phyloP scores from a whole-genome alignment of 148 eudicot genomes.

The Rhododendron ovatum region DNA sequence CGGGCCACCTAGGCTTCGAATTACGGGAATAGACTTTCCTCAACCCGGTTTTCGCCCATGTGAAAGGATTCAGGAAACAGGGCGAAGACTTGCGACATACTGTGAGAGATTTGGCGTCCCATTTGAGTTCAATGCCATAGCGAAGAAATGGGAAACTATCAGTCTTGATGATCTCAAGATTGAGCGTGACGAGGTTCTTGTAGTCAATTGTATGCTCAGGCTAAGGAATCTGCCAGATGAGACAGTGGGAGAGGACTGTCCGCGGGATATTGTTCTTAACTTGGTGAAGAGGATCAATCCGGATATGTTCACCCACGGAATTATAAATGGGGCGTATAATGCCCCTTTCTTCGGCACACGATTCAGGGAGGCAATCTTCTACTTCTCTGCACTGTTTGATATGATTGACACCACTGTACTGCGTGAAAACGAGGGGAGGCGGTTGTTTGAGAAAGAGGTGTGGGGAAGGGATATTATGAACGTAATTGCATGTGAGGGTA shows the following conservation, averaged over 20 bases:
- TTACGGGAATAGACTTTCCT: conserved; percentile 60
- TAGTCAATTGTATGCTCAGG: conserved; percentile 35
- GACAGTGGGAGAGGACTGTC: conserved; percentile 9
- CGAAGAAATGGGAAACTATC: conserved; percentile 40
- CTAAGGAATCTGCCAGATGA: conserved; percentile 29
- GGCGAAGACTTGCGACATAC: conserved; percentile 39
- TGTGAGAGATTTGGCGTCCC: conserved; percentile 46
- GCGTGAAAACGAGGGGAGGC: conserved; percentile 23
- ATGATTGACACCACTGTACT: conserved; percentile 30
- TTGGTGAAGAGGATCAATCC: conserved; percentile 38
- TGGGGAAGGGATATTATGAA: conserved; percentile 43
- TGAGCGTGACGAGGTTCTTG: conserved; percentile 21
- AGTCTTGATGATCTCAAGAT: conserved; percentile 36
- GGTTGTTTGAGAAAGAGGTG: conserved; percentile 28
- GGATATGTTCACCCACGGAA: conserved; percentile 32
- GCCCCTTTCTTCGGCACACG: conserved; percentile 34
- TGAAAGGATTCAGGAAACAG: conserved; percentile 49
- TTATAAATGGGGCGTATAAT: conserved; percentile 28
- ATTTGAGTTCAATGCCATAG: conserved; percentile 48
- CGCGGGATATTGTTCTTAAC: conserved; percentile 35
- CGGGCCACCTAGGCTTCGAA: conserved; percentile 47
- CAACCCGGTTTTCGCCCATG: conserved; percentile 51
- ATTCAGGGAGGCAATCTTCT: conserved; percentile 37
- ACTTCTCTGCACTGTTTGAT: conserved; percentile 34
- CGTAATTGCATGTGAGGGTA: conserved; percentile 58